A percentile compares a stretch with the other conserved stretches of the same genome.
Conservation (phyloP, 2,329 filamentous ascomycete species). For the Epichloe glyceriae region DNA sequence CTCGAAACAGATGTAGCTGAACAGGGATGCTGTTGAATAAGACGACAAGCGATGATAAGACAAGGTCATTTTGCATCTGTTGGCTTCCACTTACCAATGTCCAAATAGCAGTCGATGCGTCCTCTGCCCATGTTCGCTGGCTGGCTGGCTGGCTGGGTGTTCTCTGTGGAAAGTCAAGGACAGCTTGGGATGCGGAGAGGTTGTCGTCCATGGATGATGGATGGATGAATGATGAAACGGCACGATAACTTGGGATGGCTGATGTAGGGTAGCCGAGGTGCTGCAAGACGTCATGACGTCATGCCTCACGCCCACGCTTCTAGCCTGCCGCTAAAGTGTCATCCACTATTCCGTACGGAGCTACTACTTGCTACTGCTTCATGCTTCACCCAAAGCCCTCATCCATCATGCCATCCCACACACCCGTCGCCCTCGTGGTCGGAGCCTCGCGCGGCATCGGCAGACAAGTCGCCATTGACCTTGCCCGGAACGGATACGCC, state of each 20-base stretch:
- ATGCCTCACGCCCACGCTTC: too few species aligned
- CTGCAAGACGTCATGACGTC: too few species aligned
- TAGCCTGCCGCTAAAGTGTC: too few species aligned
- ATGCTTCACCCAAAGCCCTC: too few species aligned
- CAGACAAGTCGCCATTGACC: slow-evolving; percentile 64
- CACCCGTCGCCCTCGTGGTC: slow-evolving; percentile 55
- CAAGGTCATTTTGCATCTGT: not conserved
- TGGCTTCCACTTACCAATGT: slow-evolving; percentile 38
- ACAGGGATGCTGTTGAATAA: slow-evolving; percentile 44
- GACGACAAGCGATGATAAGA: not conserved
- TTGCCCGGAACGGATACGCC: slow-evolving; percentile 57
- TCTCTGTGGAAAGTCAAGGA: not conserved
- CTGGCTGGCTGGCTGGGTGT: not conserved
- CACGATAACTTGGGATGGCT: too few species aligned
- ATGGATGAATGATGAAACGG: too few species aligned
- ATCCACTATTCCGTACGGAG: too few species aligned
- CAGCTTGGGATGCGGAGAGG: too few species aligned
- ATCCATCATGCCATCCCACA: slow-evolving; percentile 8
- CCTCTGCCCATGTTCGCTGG: slow-evolving; percentile 38
- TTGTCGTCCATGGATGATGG: too few species aligned
- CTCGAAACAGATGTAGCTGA: slow-evolving; percentile 42
- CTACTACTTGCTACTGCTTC: too few species aligned
- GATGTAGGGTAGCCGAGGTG: too few species aligned
- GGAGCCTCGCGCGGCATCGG: slow-evolving; percentile 73
- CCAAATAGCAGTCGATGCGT: slow-evolving; percentile 53